These are phyloP conservation scores for Tricholoma sp. DNA, from an alignment of 768 basidiomycete genomes.

Conservation along the genomic window DNA sequence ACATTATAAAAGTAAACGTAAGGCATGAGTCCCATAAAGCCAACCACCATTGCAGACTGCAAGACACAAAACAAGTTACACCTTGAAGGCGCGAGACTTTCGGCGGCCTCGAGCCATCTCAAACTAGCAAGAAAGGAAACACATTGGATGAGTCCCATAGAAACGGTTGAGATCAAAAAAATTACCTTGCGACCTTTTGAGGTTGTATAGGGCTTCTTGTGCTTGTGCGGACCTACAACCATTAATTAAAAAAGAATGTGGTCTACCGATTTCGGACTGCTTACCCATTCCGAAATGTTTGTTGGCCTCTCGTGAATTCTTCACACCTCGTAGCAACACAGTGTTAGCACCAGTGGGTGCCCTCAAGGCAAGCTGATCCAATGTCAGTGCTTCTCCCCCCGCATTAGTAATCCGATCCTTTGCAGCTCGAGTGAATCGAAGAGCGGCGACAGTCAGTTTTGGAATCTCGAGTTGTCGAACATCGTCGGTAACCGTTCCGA, in stretches of 20 bases:
- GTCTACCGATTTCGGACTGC: conserved; percentile 6
- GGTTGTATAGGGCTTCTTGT: conserved; percentile 95
- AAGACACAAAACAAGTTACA: conserved; percentile 44
- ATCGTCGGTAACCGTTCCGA: conserved; percentile 95
- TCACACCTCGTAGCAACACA: conserved; percentile 86
- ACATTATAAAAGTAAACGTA: conserved; percentile 17
- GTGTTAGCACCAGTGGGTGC: conserved; percentile 96
- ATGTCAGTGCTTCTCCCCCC: conserved; percentile 90
- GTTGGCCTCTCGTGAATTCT: conserved; percentile 90
- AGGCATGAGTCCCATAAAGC: conserved; percentile 29
- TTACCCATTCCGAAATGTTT: conserved; percentile 96
- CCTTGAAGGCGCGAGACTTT: conserved; percentile 97
- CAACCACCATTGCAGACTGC: conserved; percentile 21
- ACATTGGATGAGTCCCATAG: not conserved
- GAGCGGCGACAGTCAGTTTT: conserved; percentile 89
- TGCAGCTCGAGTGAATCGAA: conserved; percentile 90
- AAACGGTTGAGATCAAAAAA: not conserved
- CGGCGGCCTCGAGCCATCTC: conserved; percentile 98
- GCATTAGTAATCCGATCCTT: conserved; percentile 94
- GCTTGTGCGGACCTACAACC: conserved; percentile 75
- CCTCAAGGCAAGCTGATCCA: conserved; percentile 94
- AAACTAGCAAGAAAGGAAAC: conserved; percentile 50
- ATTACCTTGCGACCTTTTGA: conserved; percentile 94
- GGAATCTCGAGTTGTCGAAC: conserved; percentile 80
- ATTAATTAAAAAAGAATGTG: not conserved